Percentiles rank a stretch among this genome's conserved stretches.
Conservation (phyloP, 2,329 filamentous ascomycete species). For the Trichoderma afroharzianum region DNA sequence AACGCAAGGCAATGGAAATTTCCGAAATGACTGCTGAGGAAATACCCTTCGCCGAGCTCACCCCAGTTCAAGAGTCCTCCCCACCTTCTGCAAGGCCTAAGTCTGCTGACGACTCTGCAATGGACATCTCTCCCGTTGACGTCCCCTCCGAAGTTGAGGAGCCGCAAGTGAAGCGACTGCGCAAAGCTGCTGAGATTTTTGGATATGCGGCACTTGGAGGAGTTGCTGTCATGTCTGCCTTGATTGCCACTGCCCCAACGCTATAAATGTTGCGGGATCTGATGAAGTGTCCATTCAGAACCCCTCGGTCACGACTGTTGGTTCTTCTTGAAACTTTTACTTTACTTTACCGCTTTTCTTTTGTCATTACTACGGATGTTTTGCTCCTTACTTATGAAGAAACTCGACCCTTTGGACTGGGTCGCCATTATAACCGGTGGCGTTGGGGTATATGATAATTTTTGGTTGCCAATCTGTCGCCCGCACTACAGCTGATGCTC, state of each 20-base stretch:
- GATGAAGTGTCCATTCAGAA: not conserved
- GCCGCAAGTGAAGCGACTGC: slow-evolving; percentile 31
- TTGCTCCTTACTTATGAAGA: not conserved
- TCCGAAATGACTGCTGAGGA: slow-evolving; percentile 21
- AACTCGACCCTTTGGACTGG: not conserved
- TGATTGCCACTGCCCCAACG: slow-evolving; percentile 37
- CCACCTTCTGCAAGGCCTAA: not conserved
- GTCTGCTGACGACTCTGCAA: not conserved
- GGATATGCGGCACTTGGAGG: slow-evolving; percentile 37
- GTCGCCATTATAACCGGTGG: not conserved
- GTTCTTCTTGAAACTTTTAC: not conserved
- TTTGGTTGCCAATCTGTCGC: not conserved
- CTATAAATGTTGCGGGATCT: slow-evolving; percentile 17
- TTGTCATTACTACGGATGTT: not conserved
- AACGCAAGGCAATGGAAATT: slow-evolving; percentile 30
- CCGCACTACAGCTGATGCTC: not conserved
- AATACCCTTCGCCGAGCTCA: not conserved
- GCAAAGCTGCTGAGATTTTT: slow-evolving; percentile 34
- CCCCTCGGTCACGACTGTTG: not conserved
- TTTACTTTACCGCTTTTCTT: not conserved
- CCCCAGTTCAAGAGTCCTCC: not conserved
- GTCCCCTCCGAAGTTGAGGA: not conserved
- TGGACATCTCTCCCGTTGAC: not conserved
- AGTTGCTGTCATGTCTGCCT: slow-evolving; percentile 37
- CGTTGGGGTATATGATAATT: not conserved